Conservation (phyloP, 805 yeast species). For the Kazachstania africana region DNA sequence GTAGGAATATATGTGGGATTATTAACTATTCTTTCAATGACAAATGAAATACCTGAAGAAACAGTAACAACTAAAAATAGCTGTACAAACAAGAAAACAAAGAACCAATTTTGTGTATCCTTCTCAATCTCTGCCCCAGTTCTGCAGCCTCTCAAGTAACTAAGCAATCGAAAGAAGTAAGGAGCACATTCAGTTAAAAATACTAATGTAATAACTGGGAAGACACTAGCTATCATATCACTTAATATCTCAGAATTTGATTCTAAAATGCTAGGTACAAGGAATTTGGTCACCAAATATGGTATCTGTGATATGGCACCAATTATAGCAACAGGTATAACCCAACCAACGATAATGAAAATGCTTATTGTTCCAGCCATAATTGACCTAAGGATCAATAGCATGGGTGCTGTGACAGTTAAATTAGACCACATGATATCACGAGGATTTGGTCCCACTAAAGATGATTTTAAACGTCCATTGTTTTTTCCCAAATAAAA, state of each 20-base stretch:
- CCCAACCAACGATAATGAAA: conserved; percentile 52
- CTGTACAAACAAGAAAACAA: conserved; percentile 68
- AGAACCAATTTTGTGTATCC: conserved; percentile 70
- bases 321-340: conserved; percentile 72
- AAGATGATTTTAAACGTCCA: conserved; percentile 31
- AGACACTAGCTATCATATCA: conserved; percentile 44
- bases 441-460: conserved; percentile 46
- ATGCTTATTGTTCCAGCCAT: conserved; percentile 37
- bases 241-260: conserved; percentile 41
- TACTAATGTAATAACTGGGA: conserved; percentile 59
- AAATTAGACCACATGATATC: conserved; percentile 69
- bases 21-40: conserved; percentile 48
- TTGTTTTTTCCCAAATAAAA: conserved; percentile 32
- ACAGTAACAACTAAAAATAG: conserved; percentile 75
- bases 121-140: conserved; percentile 54
- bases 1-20: conserved; percentile 66
- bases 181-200: conserved; percentile 54
- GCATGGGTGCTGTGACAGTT: conserved; percentile 27
- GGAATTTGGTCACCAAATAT: conserved; percentile 31
- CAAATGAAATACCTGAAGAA: conserved; percentile 62
- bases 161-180: conserved; percentile 40
- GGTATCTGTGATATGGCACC: conserved; percentile 70
- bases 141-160: conserved; percentile 43
- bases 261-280: conserved; percentile 38
- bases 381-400: conserved; percentile 29